Evolutionary conservation across 345 rosid genomes (phyloP), one percentile per base, ranked within the genome.

Genomic region (Gossypium anomalum): DNA sequence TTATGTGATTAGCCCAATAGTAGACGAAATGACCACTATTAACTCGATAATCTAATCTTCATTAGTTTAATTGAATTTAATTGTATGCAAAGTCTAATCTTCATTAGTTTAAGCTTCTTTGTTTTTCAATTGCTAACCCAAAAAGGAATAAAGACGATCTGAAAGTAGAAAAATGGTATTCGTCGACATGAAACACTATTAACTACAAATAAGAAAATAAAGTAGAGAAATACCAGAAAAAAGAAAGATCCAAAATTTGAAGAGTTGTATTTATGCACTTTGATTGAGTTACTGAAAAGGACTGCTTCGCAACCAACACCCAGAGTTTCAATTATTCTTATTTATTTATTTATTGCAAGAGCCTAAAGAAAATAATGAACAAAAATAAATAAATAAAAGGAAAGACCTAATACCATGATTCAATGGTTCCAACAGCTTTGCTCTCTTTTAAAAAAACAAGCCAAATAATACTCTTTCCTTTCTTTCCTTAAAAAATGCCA

Each of bases 231-330:
- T 25, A 14, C 17, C 53, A n/a, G 29, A 71, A 75, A 60, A 7
- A 34, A 5, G 41, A 34, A 41, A 64, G 62, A 72, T 75, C 77
- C 78, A 69, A 34, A 27, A 34, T 34, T 25, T 49, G 74, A 65
- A 75, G 59, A 51, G 71, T 83, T 78, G 45, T 53, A n/a, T 69
- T 76, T 77, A 62, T 55, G 79, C 41, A 75, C 70, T 38, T 71
- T 20, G 38, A 44, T 3, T 58, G 82, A 73, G 65, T 48, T 77
- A 60, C 63, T 17, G 82, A 83, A 76, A 76, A 78, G n/a, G 78
- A 83, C 76, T 52, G 55, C 7, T 17, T 45, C 0, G 68, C 43
- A 62, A 55, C 52, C 2, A 49, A 67, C 55, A 14, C 48, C n/a
- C 9, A 8, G 41, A 20, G 23, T 23, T 53, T 34, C 15, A 20